Percentiles rank a stretch among this genome's conserved stretches.
Evolutionary conservation across 2,329 filamentous ascomycete genomes (phyloP).

Genomic region (Ophiostoma australiae): DNA sequence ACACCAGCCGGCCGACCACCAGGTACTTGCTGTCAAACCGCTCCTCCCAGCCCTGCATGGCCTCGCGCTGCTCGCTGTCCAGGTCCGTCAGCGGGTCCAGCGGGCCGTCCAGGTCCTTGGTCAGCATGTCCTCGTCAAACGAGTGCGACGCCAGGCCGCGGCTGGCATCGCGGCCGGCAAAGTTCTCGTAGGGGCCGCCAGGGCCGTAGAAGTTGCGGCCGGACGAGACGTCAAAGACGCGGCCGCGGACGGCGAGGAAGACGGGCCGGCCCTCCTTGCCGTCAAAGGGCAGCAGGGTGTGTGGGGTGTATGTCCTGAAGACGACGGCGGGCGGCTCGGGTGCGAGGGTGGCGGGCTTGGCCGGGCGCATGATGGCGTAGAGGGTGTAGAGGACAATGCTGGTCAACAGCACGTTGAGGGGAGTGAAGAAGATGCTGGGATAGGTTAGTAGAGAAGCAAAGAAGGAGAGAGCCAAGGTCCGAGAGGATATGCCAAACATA

Average conservation of each 20-base stretch:
- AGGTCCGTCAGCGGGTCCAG: conserved; percentile 72
- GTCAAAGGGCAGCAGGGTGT: conserved; percentile 78
- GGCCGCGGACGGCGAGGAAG: conserved; percentile 85
- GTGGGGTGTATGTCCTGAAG: conserved; percentile 68
- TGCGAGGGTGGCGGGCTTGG: conserved; percentile 46
- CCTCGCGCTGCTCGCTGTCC: conserved; percentile 70
- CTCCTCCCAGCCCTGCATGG: conserved; percentile 86
- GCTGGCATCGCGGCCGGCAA: conserved; percentile 86
- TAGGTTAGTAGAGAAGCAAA: background rate
- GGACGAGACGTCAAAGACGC: conserved; percentile 81
- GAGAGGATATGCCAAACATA: conserved; percentile 12
- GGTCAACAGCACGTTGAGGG: conserved; percentile 59
- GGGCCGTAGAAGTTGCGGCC: conserved; percentile 95
- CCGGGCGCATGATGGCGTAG: conserved; percentile 52
- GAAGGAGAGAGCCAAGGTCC: background rate
- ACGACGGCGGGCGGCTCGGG: conserved; percentile 54
- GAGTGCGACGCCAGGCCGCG: conserved; percentile 83
- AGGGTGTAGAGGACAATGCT: conserved; percentile 53
- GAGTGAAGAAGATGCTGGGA: conserved; percentile 49
- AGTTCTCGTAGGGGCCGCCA: conserved; percentile 91
- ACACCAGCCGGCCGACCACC: conserved; percentile 81
- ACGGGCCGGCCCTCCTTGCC: conserved; percentile 69
- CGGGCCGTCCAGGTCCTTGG: conserved; percentile 78
- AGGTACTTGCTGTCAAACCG: conserved; percentile 91
- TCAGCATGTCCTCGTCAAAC: conserved; percentile 94